phyloP scores from a whole-genome alignment of 192 early-diverging fungal species.

The Chytriomyces sp. region DNA sequence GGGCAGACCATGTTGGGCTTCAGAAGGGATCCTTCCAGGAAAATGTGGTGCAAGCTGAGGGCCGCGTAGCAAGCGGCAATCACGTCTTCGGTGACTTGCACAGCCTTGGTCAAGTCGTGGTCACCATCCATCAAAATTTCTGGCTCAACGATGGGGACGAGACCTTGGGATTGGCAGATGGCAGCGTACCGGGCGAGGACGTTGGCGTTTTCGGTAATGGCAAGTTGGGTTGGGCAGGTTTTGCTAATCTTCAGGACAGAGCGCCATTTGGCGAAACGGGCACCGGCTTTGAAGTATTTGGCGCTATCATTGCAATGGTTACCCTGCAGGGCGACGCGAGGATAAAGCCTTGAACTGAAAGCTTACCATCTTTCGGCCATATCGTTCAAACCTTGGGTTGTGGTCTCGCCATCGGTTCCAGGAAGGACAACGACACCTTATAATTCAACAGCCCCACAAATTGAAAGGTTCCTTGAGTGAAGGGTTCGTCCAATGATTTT shows the following conservation, averaged over 20 bases:
- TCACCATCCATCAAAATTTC: constrained; percentile 56
- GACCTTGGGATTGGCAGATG: constrained; percentile 48
- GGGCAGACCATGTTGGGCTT: constrained; percentile 58
- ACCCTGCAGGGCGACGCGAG: background rate
- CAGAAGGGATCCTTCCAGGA: constrained; percentile 51
- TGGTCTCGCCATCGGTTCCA: constrained; percentile 51
- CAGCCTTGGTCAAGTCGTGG: constrained; percentile 48
- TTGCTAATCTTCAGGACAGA: constrained; percentile 48
- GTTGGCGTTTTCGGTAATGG: constrained; percentile 52
- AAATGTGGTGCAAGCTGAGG: constrained; percentile 47
- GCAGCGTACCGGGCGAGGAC: constrained; percentile 53
- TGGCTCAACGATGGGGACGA: constrained; percentile 57
- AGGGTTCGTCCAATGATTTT: constrained; percentile 6
- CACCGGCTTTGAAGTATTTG: constrained; percentile 52
- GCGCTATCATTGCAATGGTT: background rate
- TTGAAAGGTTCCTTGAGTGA: no score
- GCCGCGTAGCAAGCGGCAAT: constrained; percentile 48
- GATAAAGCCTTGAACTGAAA: background rate
- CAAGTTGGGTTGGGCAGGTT: constrained; percentile 38
- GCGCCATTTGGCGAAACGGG: constrained; percentile 56
- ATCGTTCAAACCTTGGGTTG: constrained; percentile 52
- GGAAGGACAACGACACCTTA: constrained; percentile 46
- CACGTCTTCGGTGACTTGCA: constrained; percentile 47
- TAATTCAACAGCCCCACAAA: no score
- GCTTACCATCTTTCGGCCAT: constrained; percentile 39